Evolutionary conservation across 306 rosid genomes (phyloP), one percentile per base, ranked within the genome.

Genomic region (Sindora glabra): DNA sequence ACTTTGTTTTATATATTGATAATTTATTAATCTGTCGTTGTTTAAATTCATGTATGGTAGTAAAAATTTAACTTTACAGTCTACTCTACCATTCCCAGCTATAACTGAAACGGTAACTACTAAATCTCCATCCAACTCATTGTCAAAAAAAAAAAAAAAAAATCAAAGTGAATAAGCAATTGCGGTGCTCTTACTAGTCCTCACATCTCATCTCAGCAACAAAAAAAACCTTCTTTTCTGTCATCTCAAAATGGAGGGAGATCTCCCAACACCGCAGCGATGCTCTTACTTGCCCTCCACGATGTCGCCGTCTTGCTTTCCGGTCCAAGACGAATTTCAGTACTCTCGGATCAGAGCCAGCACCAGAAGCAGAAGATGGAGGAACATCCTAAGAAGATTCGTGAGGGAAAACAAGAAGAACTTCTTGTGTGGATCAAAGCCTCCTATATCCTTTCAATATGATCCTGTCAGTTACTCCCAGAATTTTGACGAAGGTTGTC

Each of bases 401-500:
- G 32, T 79, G 50, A 81, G 75, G 25, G 81, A 81, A 14, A 65
- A 89, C 27, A 83, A 69, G 70, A n/a, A n/a, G n/a, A n/a, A n/a
- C n/a, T 56, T 32, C 59, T 27, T 75, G 18, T 60, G 67, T 34
- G 75, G 81, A 33, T 64, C 83, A 26, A 81, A 80, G 50, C 62
- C 85, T 21, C n/a, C n/a, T n/a, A n/a, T 55, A 6, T 83, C 95
- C 5, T 89, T 89, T 63, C 85, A 81, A 19, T 89, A 89, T 15
- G 97, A 89, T 56, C 87, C 92, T 29, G 80, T 84, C 44, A 89
- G 97, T 36, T 89, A 89, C 44, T 77, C 89, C 0, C 92, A 79
- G 75, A 89, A 89, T 69, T 89, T 89, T 8, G 95, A 86, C 25
- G 97, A 89, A 0, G 95, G 91, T 2, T 48, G 54, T 48, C 83